Conservation (phyloP, 2,329 filamentous ascomycete species). For the Stagonosporopsis tanaceti region DNA sequence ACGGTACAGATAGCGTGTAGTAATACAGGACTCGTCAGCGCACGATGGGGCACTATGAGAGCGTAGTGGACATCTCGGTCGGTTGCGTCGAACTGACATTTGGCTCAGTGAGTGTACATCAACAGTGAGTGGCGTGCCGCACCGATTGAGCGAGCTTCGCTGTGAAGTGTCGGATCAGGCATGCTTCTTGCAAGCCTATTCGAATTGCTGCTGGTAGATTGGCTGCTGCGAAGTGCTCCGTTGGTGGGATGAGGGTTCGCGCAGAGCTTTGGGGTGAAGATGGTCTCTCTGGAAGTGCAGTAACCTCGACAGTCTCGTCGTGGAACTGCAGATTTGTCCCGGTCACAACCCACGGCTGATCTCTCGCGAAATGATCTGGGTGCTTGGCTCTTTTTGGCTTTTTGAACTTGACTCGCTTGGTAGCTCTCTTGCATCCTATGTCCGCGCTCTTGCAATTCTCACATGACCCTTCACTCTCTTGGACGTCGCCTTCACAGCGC, state of each 20-base stretch:
- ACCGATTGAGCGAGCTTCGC: conserved; percentile 2
- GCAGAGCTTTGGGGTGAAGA: neutral
- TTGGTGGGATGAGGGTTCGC: neutral
- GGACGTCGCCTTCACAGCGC: neutral
- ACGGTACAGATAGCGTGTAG: neutral
- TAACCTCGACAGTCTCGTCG: neutral
- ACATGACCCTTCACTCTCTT: neutral
- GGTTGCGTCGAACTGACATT: neutral
- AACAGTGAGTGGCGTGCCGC: neutral
- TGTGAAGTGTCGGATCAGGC: conserved; percentile 2
- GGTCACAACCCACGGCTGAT: neutral
- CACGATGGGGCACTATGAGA: neutral
- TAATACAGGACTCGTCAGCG: neutral
- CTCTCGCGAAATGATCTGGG: neutral
- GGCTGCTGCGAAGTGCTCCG: neutral
- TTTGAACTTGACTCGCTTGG: neutral
- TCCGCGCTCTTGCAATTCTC: neutral
- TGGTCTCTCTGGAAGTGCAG: neutral
- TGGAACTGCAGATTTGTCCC: neutral
- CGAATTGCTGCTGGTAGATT: neutral
- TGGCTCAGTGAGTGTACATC: neutral
- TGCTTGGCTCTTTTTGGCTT: neutral
- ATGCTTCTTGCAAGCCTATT: conserved; percentile 6
- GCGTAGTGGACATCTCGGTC: neutral
- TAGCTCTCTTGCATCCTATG: neutral